Evolutionary conservation across 2,329 filamentous ascomycete species (phyloP).

Genomic region (Hymenotorrendiella dingleyae): DNA sequence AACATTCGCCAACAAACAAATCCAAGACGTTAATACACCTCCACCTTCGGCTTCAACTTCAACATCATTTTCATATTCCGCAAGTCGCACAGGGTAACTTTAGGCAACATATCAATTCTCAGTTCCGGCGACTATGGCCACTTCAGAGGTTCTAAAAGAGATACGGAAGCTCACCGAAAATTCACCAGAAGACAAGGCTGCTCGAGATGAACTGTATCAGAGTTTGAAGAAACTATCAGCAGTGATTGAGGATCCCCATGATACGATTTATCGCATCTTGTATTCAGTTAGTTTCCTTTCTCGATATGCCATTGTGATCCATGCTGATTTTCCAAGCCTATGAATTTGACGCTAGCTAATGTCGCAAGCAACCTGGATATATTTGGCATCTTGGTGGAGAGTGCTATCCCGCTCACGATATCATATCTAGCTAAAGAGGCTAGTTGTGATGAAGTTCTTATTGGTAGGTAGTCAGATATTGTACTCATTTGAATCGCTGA

Average conservation of each 20-base stretch:
- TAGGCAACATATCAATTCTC: no score
- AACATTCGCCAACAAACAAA: no score
- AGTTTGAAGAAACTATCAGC: not conserved
- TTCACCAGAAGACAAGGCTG: constrained; percentile 2
- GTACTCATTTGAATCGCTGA: not conserved
- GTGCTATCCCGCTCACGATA: not conserved
- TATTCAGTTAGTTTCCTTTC: constrained; percentile 3
- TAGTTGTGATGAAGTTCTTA: constrained; percentile 18
- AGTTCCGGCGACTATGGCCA: not conserved
- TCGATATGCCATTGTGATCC: no score
- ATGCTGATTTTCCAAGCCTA: not conserved
- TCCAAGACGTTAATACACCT: no score
- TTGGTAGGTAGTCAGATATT: no score
- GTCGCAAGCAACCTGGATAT: constrained; percentile 1
- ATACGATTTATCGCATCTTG: not conserved
- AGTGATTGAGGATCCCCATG: constrained; percentile 2
- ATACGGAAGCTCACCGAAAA: constrained; percentile 3
- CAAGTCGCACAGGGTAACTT: no score
- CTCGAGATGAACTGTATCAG: constrained; percentile 2
- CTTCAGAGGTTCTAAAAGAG: not conserved
- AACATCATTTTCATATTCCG: no score
- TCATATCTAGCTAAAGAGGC: not conserved
- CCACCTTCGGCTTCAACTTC: no score
- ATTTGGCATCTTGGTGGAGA: constrained; percentile 1
- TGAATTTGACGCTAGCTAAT: constrained; percentile 2